Conservation (phyloP, 2,329 filamentous ascomycete genomes). For the Hyphodiscus sp. region DNA sequence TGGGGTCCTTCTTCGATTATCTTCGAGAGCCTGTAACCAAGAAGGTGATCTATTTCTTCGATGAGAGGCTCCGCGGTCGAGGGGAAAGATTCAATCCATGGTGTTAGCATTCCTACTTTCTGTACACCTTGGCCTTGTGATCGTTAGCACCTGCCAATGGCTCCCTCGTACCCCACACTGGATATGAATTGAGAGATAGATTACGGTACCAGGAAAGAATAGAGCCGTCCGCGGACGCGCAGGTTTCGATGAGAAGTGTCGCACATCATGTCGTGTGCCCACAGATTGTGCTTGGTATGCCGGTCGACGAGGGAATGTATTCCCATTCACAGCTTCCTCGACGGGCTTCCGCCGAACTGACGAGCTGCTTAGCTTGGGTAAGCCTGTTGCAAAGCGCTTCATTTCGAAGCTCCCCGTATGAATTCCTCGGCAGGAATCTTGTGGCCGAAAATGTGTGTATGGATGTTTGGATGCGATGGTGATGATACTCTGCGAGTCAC, state of each 20-base stretch:
- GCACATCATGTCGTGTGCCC: constrained; percentile 7
- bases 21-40: constrained; percentile 67
- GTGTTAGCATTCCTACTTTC: constrained; percentile 77
- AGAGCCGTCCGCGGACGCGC: constrained; percentile 30
- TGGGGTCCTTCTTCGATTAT: constrained; percentile 78
- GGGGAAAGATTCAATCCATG: constrained; percentile 85
- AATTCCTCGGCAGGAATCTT: background rate
- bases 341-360: constrained; percentile 2
- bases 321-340: constrained; percentile 4
- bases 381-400: constrained; percentile 22
- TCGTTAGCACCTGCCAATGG: constrained; percentile 6
- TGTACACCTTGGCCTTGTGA: constrained; percentile 76
- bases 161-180: background rate
- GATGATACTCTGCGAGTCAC: background rate
- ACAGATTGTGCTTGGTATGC: background rate
- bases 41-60: constrained; percentile 75
- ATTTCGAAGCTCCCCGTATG: constrained; percentile 11
- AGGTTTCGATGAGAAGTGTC: constrained; percentile 21
- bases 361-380: constrained; percentile 13
- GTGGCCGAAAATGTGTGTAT: background rate
- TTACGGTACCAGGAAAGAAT: constrained; percentile 32
- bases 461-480: background rate
- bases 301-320: background rate
- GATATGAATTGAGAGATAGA: background rate
- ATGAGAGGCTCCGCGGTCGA: constrained; percentile 67